Evolutionary conservation across 192 early-diverging fungal genomes (phyloP).

Genomic region (Coemansia sp.): DNA sequence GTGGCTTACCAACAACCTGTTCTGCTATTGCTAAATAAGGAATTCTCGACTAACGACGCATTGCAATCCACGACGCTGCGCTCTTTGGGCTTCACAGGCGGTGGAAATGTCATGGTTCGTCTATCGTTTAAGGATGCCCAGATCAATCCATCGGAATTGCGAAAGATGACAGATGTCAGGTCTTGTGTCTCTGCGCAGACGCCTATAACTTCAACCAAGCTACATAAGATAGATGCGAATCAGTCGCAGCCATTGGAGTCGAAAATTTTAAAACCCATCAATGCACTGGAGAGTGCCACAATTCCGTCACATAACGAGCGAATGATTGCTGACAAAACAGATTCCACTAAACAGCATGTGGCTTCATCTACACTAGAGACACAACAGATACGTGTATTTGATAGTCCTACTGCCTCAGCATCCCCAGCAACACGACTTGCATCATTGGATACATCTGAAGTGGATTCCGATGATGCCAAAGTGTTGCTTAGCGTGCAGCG

Average conservation of each 20-base stretch:
- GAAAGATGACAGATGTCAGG: neutral
- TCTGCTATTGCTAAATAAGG: conserved; percentile 31
- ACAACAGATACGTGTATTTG: conserved; percentile 53
- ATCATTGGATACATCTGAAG: conserved; percentile 66
- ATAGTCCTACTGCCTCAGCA: conserved; percentile 46
- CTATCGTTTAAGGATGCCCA: conserved; percentile 59
- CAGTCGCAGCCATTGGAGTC: neutral
- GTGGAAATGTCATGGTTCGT: conserved; percentile 68
- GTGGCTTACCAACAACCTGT: conserved; percentile 36
- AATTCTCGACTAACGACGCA: conserved; percentile 59
- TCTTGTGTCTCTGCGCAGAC: neutral
- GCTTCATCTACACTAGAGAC: neutral
- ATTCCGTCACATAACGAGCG: neutral
- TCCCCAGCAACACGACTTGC: conserved; percentile 55
- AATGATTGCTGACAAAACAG: neutral
- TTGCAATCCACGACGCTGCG: conserved; percentile 70
- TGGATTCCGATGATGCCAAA: conserved; percentile 68
- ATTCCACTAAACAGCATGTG: neutral
- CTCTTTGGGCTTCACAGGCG: conserved; percentile 61
- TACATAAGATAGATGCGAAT: neutral
- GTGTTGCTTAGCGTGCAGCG: conserved; percentile 61
- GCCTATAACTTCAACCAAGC: neutral
- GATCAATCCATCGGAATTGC: neutral
- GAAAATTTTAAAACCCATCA: neutral
- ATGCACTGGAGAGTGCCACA: neutral